A percentile compares a stretch with the other conserved stretches of the same genome.
phyloP scores from a whole-genome alignment of 73 alveolate genomes.

The Paramecium bursaria region DNA sequence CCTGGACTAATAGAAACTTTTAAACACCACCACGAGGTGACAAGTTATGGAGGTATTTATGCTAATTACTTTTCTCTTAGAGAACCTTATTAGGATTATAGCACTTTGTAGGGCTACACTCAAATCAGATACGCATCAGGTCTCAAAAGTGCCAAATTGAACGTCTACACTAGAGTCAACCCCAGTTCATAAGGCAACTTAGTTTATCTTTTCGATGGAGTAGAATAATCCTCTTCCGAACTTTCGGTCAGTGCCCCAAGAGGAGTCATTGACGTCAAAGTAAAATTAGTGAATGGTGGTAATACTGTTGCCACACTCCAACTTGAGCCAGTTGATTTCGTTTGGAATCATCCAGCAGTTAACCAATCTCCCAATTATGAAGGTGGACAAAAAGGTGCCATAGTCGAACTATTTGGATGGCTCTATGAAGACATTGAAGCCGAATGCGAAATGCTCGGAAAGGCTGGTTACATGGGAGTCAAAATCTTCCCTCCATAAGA shows the following conservation, averaged over 20 bases:
- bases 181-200: conserved; percentile 70
- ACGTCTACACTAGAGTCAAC: conserved; percentile 83
- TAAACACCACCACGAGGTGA: conserved; percentile 94
- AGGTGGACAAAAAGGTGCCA: conserved; percentile 95
- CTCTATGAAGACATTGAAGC: conserved; percentile 91
- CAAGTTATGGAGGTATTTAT: conserved; percentile 68
- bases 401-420: conserved; percentile 98
- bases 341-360: conserved; percentile 91
- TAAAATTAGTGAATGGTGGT: conserved; percentile 70
- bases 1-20: conserved; percentile 85
- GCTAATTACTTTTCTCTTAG: neutral
- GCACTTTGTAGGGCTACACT: conserved; percentile 87
- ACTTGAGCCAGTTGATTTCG: conserved; percentile 86
- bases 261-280: conserved; percentile 70
- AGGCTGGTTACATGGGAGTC: conserved; percentile 95
- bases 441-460: conserved; percentile 91
- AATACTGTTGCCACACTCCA: conserved; percentile 72
- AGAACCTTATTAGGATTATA: conserved; percentile 85
- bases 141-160: conserved; percentile 79
- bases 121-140: conserved; percentile 77
- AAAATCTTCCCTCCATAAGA: conserved; percentile 95
- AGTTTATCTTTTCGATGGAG: conserved; percentile 73
- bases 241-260: conserved; percentile 72
- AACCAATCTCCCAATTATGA: conserved; percentile 78
- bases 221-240: conserved; percentile 37